Conservation (phyloP, 176 grass and related monocot genomes). For the Carex kokanica region DNA sequence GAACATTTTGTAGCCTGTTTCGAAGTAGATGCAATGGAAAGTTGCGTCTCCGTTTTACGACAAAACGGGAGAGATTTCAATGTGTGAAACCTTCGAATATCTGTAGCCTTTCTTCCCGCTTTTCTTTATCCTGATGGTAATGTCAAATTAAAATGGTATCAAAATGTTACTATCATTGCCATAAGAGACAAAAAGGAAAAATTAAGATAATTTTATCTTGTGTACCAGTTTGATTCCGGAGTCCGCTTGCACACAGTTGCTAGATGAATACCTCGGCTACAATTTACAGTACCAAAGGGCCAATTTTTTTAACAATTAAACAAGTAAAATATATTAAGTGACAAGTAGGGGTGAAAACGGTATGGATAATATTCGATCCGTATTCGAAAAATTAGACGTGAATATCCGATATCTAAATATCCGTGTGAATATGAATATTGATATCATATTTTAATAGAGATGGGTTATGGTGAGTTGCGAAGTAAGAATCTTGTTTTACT, state of each 20-base stretch:
- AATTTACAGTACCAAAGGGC: neutral
- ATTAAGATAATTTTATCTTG: constrained; percentile 9
- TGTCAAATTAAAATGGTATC: constrained; percentile 27
- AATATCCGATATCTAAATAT: no score
- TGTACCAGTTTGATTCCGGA: constrained; percentile 9
- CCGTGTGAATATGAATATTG: no score
- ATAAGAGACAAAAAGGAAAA: constrained; percentile 10
- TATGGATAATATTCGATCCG: no score
- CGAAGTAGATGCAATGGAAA: neutral
- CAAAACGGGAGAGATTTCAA: neutral
- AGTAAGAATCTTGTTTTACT: no score
- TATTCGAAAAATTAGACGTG: no score
- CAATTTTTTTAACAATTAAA: neutral
- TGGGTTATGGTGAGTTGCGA: no score
- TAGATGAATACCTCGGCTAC: neutral
- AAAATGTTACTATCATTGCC: constrained; percentile 25
- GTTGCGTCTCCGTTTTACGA: neutral
- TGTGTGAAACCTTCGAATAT: constrained; percentile 3
- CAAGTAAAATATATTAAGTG: neutral
- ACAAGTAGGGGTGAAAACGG: no score
- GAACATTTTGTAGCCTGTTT: no score
- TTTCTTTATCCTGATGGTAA: constrained; percentile 8
- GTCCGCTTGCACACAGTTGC: neutral
- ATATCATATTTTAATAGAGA: no score
- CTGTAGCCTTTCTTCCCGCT: neutral